Conservation (phyloP, 305 asterid genomes). For the Fraxinus dipetala region DNA sequence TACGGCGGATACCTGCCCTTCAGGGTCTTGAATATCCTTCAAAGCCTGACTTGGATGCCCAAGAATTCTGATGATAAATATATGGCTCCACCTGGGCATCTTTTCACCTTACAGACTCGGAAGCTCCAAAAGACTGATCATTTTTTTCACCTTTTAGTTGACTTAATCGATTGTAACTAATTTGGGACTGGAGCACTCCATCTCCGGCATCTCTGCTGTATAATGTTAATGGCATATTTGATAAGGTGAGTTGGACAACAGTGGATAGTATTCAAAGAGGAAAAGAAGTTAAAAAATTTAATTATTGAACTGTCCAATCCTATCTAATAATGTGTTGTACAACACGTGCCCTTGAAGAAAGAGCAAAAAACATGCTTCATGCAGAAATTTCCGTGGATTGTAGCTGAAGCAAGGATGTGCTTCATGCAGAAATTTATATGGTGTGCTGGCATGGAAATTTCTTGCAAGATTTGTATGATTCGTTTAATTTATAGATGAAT, state of each 20-base stretch:
- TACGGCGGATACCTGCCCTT: constrained; percentile 60
- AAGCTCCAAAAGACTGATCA: not conserved
- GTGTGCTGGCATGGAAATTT: not conserved
- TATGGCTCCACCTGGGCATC: not conserved
- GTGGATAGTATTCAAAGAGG: not conserved
- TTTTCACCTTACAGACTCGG: not conserved
- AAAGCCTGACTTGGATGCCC: constrained; percentile 47
- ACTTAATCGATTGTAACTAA: not conserved
- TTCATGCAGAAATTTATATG: not conserved
- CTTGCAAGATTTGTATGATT: not conserved
- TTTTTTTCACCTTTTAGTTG: not conserved
- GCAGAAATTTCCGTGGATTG: constrained; percentile 6
- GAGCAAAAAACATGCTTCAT: not conserved
- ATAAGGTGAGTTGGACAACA: not conserved
- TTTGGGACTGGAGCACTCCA: not conserved
- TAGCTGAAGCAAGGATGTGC: not conserved
- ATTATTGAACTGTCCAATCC: not conserved
- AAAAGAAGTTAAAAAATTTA: not conserved
- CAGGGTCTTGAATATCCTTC: constrained; percentile 67
- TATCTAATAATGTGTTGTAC: not conserved
- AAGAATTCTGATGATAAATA: constrained; percentile 32
- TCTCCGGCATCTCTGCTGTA: not conserved
- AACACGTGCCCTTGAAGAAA: not conserved
- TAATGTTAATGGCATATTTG: not conserved
- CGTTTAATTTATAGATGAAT: not conserved